Conservation (phyloP, 768 basidiomycete species). For the Podaxis pistillaris region DNA sequence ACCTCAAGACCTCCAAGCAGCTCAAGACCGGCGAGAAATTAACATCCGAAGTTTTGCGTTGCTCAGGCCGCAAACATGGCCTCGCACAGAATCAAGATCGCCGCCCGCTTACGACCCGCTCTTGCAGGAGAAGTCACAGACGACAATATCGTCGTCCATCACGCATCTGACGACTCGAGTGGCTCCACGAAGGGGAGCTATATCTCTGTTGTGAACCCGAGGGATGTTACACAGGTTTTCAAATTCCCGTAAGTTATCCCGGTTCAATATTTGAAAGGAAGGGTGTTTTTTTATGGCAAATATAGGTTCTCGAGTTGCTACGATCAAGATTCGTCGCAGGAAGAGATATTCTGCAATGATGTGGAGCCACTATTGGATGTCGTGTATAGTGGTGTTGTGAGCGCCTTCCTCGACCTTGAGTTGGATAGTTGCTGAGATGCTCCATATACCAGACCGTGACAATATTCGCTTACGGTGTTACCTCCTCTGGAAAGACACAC, state of each 20-base stretch:
- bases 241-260: constrained; percentile 64
- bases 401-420: constrained; percentile 22
- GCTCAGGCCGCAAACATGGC: constrained; percentile 16
- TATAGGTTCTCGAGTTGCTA: constrained; percentile 74
- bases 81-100: constrained; percentile 63
- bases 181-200: constrained; percentile 37
- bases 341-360: constrained; percentile 74
- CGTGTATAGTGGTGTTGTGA: constrained; percentile 72
- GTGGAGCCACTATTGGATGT: constrained; percentile 78
- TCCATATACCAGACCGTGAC: constrained; percentile 62
- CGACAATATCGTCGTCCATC: constrained; percentile 53
- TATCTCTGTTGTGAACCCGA: constrained; percentile 69
- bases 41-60: neutral
- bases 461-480: constrained; percentile 89
- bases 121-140: constrained; percentile 63
- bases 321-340: constrained; percentile 66
- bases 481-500: constrained; percentile 88
- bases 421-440: constrained; percentile 1
- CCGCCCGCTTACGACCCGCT: constrained; percentile 69
- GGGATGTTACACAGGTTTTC: constrained; percentile 68
- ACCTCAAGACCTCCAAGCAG: neutral
- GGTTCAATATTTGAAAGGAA: neutral
- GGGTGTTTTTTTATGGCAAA: neutral
- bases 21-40: neutral
- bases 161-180: constrained; percentile 31